A percentile compares a stretch with the other conserved stretches of the same genome.
Conservation (phyloP, 495 filamentous ascomycete genomes). For the Xylaria nigripes region DNA sequence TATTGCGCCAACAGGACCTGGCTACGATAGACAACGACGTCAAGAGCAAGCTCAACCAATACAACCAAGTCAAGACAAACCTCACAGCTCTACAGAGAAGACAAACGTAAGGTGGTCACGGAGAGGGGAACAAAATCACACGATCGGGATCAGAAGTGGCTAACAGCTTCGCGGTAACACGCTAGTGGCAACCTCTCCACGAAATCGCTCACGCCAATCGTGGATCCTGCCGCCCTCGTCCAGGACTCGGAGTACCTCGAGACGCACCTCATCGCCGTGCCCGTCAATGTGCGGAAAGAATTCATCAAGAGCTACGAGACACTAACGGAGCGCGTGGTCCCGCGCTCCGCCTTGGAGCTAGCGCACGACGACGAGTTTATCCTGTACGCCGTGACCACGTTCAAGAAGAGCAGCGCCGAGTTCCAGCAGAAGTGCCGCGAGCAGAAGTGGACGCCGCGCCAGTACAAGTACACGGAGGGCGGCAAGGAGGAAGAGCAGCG, state of each 20-base stretch:
- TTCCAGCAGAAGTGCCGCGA: constrained; percentile 86
- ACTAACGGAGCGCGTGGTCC: constrained; percentile 72
- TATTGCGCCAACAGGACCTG: constrained; percentile 53
- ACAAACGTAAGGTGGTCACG: constrained; percentile 55
- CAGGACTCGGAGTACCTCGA: constrained; percentile 93
- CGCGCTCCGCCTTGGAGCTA: constrained; percentile 70
- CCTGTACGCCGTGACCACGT: constrained; percentile 80
- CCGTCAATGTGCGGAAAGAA: constrained; percentile 66
- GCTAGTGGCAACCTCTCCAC: constrained; percentile 85
- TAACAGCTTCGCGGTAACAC: constrained; percentile 5
- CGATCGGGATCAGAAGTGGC: neutral
- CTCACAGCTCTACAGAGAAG: constrained; percentile 72
- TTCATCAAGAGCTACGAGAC: constrained; percentile 87
- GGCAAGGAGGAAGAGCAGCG: constrained; percentile 78
- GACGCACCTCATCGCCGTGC: constrained; percentile 86
- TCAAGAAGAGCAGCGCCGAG: constrained; percentile 81
- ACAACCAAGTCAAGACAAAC: constrained; percentile 79
- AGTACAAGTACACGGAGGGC: constrained; percentile 86
- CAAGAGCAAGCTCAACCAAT: constrained; percentile 84
- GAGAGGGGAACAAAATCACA: neutral
- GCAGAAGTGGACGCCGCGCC: constrained; percentile 85
- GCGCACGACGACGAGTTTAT: constrained; percentile 79
- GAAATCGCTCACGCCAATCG: constrained; percentile 80
- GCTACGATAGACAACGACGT: constrained; percentile 87
- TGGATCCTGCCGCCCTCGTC: constrained; percentile 69